Base-by-base conservation (phyloP, 2,329 filamentous ascomycete species). In the Fusarium verrucosum region DNA sequence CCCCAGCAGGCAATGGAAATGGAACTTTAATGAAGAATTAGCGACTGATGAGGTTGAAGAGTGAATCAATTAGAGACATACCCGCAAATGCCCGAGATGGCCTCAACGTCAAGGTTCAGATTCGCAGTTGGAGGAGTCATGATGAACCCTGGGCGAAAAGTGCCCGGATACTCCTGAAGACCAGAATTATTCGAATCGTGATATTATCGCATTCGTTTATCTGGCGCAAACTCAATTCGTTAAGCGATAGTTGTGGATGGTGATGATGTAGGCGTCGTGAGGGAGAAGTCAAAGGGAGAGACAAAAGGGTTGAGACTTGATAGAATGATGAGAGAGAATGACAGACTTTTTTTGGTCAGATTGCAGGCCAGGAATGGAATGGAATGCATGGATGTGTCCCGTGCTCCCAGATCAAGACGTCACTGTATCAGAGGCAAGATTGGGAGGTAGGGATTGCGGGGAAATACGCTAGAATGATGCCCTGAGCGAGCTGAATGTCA, bases 1-100 rank as follows among this genome's bases (percentile, higher is more conserved):
- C 78, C 77, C 95, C 95, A 97, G 76, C 94, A 97, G 46, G 94
- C 94, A 74, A 99, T 97, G 41, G 92, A 97, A 69, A 99, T 94
- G 10, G 94, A 97, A 32, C 94, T 92, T 28, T 40, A 26, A 32
- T 33, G 20, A 56, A 32, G 30, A 41, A 44, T 70, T 38, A 73
- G 60, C 26, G 32, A 33, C 9, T 26, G 22, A 26, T 17, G 40
- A n/a, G 17, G 36, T 23, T 28, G 3, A 38, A 25, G 10, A n/a
- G 26, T 25, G 30, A n/a, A 22, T 11, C 19, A 10, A 71, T 85
- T 70, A 77, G 37, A 49, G 14, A 71, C 86, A 71, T 77, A 91
- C 89, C 90, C 94, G 79, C 90, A 93, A 71, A 97, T 97, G 51
- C 94, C 94, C 70, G 92, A 96, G 72, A 97, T 88, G 60, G 94